Conservation (phyloP, 495 filamentous ascomycete genomes). For the Pyrenopolyporus hunteri region DNA sequence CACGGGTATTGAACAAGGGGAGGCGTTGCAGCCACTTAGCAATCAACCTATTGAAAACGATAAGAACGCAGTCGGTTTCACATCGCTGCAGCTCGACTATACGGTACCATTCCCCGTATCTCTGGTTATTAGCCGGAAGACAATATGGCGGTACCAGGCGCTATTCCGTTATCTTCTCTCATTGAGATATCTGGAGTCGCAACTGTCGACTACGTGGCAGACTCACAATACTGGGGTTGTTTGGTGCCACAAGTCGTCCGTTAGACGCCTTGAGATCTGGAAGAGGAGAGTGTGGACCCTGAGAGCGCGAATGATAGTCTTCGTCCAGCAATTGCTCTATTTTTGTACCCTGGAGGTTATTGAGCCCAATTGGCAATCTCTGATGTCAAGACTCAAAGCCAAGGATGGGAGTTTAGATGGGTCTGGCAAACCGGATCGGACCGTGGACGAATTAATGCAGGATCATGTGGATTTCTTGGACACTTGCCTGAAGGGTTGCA, state of each 20-base stretch:
- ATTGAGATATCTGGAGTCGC: constrained; percentile 83
- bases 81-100: constrained; percentile 91
- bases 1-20: constrained; percentile 89
- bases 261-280: constrained; percentile 82
- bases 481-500: constrained; percentile 97
- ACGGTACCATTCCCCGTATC: constrained; percentile 95
- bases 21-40: constrained; percentile 59
- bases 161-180: constrained; percentile 92
- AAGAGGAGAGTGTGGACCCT: constrained; percentile 92
- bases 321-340: constrained; percentile 94
- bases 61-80: constrained; percentile 86
- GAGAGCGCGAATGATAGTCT: constrained; percentile 91
- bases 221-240: constrained; percentile 83
- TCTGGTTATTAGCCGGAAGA: constrained; percentile 94
- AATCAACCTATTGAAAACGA: constrained; percentile 72
- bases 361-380: constrained; percentile 92
- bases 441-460: constrained; percentile 97
- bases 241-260: constrained; percentile 81
- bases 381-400: constrained; percentile 82
- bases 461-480: constrained; percentile 98
- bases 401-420: constrained; percentile 56
- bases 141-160: constrained; percentile 91
- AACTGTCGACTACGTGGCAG: constrained; percentile 84
- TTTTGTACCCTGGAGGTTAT: constrained; percentile 97
- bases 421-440: constrained; percentile 68